These are phyloP conservation scores for Globisporangium sylvaticum DNA, from an alignment of 352 stramenopile species.

Conservation along the genomic window DNA sequence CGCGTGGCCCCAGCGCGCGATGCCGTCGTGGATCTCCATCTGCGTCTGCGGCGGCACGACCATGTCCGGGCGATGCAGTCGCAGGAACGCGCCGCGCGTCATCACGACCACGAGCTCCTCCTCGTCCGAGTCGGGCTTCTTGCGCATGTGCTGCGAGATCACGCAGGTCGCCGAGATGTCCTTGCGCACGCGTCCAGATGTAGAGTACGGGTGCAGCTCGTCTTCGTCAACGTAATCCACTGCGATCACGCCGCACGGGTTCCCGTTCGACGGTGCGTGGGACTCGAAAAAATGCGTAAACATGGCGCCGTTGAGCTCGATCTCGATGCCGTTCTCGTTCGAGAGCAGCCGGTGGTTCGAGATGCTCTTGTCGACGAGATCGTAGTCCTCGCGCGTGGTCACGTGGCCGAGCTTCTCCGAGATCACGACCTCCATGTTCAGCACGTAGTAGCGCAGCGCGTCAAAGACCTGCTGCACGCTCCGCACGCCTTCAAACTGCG, in stretches of 20 bases:
- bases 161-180: constrained; percentile 46
- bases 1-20: constrained; percentile 19
- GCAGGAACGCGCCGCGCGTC: constrained; percentile 18
- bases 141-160: constrained; percentile 20
- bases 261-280: constrained; percentile 15
- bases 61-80: constrained; percentile 4
- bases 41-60: constrained; percentile 8
- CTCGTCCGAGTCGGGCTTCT: background rate
- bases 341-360: constrained; percentile 55
- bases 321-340: constrained; percentile 32
- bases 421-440: constrained; percentile 58
- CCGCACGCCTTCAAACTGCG: constrained; percentile 33
- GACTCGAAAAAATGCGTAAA: constrained; percentile 38
- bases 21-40: constrained; percentile 16
- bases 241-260: constrained; percentile 31
- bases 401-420: constrained; percentile 55
- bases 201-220: constrained; percentile 46
- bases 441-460: constrained; percentile 49
- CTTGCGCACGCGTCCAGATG: constrained; percentile 34
- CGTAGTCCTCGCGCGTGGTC: constrained; percentile 53
- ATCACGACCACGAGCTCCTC: constrained; percentile 17
- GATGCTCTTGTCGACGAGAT: constrained; percentile 33
- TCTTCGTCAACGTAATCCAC: constrained; percentile 49
- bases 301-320: constrained; percentile 49
- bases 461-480: constrained; percentile 50